These are phyloP conservation scores for Spathaspora sp. DNA, from an alignment of 805 yeast species.

Conservation along the genomic window DNA sequence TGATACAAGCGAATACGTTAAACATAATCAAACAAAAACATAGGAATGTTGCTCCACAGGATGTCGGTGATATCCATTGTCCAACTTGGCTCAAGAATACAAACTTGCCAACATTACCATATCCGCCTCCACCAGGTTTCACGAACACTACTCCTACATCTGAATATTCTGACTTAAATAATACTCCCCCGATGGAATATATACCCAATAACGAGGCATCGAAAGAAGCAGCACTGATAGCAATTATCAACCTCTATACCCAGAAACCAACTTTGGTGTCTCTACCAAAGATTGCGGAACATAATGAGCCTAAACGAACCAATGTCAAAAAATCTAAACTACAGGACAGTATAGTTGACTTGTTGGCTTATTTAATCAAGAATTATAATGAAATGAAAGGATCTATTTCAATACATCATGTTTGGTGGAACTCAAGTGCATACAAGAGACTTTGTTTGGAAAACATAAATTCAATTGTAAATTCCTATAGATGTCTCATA, in stretches of 20 bases:
- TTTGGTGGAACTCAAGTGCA: conserved; percentile 1
- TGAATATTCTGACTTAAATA: not conserved
- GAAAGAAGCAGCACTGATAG: not conserved
- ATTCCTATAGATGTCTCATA: conserved; percentile 1
- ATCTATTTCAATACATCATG: not conserved
- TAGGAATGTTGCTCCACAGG: not conserved
- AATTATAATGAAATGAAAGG: conserved; percentile 4
- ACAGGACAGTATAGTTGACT: conserved; percentile 5
- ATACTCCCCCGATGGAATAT: not conserved
- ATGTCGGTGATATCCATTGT: conserved; percentile 4
- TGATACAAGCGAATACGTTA: not conserved
- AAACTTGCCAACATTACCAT: not conserved
- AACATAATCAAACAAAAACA: not conserved
- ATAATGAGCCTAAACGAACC: not conserved
- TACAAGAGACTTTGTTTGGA: not conserved
- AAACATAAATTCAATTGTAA: not conserved
- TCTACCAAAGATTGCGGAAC: too few relatives aligned
- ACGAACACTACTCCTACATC: not conserved
- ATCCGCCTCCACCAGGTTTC: not conserved
- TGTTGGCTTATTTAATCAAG: conserved; percentile 4
- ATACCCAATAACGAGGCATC: not conserved
- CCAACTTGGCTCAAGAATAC: conserved; percentile 6
- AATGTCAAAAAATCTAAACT: not conserved
- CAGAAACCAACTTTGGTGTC: not conserved
- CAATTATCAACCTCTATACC: not conserved